Base-by-base conservation (phyloP, 495 filamentous ascomycete genomes). In the Penicillium paradoxum region DNA sequence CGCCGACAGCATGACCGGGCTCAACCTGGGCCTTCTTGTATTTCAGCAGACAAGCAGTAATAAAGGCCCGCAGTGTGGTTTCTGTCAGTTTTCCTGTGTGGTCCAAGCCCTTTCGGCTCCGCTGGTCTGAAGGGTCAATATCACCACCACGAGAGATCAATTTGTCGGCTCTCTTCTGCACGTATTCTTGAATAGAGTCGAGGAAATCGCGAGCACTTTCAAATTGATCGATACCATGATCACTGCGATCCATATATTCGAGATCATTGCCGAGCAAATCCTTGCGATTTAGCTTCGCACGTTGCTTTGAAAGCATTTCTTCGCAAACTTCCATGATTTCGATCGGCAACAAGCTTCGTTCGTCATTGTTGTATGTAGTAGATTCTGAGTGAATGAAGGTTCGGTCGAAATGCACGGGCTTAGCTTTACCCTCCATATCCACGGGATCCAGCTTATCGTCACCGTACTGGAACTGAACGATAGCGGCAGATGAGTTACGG, bases 391-490 rank as follows among this genome's bases (percentile, higher is more conserved):
- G 92, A 29, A 81, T 88, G 76, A 89, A 97, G 0, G 93, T 95
- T 37, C 95, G 82, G 32, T 92, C 87, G 62, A 97, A 97, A 61
- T 96, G 79, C 37, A 98, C 93, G 14, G 93, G 93, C 60, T 87
- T 87, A 25, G 91, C 93, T 49, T 86, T 86, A 42, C 90, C 93
- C 68, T 98, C 93, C 93, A 98, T 97, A 65, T 96, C 90, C 37
- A 95, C 86, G 13, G 93, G 93, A 73, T 98, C 93, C 42, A 98
- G 74, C 53, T 89, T 87, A 63, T 98, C 93, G 36, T 93, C 93
- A 64, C 93, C 93, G 56, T 92, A 98, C 67, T 95, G 89, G 70
- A 97, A 97, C 67, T 98, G 95, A 3, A 97, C 89, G 56, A 98
- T 86, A 18, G 82, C 83, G 33, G 83, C 83, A 13, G 83, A 85